Evolutionary conservation across 257 asterid genomes (phyloP), one percentile per base, ranked within the genome.

Genomic region (Lycium ferocissimum): DNA sequence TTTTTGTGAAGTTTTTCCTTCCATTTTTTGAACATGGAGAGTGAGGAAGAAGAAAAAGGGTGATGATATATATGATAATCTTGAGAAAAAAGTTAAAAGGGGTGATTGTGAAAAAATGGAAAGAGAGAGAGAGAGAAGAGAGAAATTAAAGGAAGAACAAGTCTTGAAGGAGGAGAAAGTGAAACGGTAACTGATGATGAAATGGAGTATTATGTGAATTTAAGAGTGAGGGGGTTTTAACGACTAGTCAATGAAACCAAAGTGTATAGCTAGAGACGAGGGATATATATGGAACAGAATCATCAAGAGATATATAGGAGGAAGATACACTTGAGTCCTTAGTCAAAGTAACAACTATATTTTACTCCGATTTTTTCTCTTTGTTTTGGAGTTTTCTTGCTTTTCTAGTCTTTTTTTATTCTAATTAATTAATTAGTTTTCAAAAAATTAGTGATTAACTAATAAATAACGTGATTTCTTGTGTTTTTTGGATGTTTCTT

Each of bases 11-110:
- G 18, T 9, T 20, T 82, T 82, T 38, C 35, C 33, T 35, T 82
- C 85, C 85, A 82, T 81, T 61, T 40, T 81, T 81, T 10, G 17
- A 62, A 62, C 71, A 57, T 65, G 84, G 84, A 81, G 76, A 65
- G 84, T 82, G 45, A 20, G 10, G 22, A 65, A 7, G 43, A 53
- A 7, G 7, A 58, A 37, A 61, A 45, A 7, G 8, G 17, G 49
- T 51, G 9, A 26, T 26, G 33, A 26, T 26, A 26, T 26, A 26
- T 26, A 26, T 26, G 33, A 26, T 26, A 26, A 26, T 26, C 33
- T 26, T 26, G 33, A 26, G 0, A 26, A 26, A 26, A 26, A 26
- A 26, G 33, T 26, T 26, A 26, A 26, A 1, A 26, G 33, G 33
- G 33, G 1, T 26, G 33, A 26, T 26, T 26, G 33, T 0, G 33